These are phyloP conservation scores for Zangia roseola DNA, from an alignment of 768 basidiomycete genomes.

Conservation along the genomic window DNA sequence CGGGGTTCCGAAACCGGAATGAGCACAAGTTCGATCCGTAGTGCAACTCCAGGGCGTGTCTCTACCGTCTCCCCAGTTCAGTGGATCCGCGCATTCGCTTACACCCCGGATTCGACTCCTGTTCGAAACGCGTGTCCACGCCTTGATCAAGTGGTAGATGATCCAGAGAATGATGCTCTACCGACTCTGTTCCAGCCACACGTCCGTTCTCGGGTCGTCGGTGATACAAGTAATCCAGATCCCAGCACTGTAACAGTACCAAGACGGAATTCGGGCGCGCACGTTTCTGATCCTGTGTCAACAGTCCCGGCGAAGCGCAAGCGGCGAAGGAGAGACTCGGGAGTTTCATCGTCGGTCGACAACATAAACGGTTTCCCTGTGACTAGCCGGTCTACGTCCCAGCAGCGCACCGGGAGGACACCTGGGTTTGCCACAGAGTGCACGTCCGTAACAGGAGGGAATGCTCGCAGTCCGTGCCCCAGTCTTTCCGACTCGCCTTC, in stretches of 20 bases:
- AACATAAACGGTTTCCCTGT: not conserved
- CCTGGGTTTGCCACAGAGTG: not conserved
- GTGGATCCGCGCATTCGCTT: constrained; percentile 14
- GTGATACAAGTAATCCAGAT: not conserved
- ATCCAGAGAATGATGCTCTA: constrained; percentile 3
- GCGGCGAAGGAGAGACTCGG: not conserved
- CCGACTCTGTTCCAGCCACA: constrained; percentile 9
- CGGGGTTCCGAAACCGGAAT: not conserved
- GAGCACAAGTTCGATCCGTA: not conserved
- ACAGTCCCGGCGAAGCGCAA: constrained; percentile 1
- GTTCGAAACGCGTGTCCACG: not conserved
- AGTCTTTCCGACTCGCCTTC: not conserved
- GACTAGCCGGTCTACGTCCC: not conserved
- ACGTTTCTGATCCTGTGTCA: not conserved
- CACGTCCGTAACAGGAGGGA: not conserved
- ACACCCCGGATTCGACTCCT: constrained; percentile 12
- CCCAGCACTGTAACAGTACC: too few relatives aligned
- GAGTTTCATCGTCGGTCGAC: not conserved
- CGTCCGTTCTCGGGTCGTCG: not conserved
- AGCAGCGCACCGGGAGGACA: not conserved
- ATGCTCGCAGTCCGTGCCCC: too few relatives aligned
- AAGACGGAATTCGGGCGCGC: not conserved
- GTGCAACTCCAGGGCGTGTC: not conserved
- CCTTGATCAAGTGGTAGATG: not conserved
- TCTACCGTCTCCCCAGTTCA: not conserved